Evolutionary conservation across 768 basidiomycete species (phyloP), one percentile per base, ranked within the genome.

Genomic region (Astraeus odoratus): DNA sequence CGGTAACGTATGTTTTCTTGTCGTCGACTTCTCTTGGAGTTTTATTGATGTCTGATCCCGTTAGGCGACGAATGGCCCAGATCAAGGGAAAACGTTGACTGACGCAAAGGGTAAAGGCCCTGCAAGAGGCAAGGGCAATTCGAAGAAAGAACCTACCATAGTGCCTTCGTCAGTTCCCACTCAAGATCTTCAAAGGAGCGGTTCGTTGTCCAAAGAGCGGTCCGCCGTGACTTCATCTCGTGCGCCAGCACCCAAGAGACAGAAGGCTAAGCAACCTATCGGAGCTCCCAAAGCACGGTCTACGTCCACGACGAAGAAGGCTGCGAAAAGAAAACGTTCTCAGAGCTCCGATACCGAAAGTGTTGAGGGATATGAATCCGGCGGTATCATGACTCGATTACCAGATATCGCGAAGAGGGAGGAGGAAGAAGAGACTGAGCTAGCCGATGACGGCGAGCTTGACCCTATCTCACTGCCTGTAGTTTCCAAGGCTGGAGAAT

Each of bases 111-210:
- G 48, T 23, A 59, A 41, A 41, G 39, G 43, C 15, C 20, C 29
- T 39, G 19, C 50, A 16, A 49, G 47, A 7, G 37, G 35, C 29
- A 52, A 44, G 37, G 55, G 44, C 25, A 23, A 39, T 20, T 44
- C 48, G 4, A 60, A 56, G 40, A 33, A 16, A 25, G 70, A 72
- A 46, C 55, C 46, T 37, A 56, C 54, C 8, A 64, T 71, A 43
- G 60, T 82, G 10, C 80, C 80, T 5, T 81, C 81, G 0, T 85
- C 82, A 15, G 64, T 77, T 35, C 79, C 81, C 3, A 73, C 75
- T 30, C 75, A 81, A 55, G 76, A 78, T 34, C 54, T 57, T 26
- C 54, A 51, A 13, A 35, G 25, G 15, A 48, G 55, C n/a, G 22
- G 47, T 5, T 38, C 30, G 9, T 44, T 52, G 35, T 43, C 43